A percentile compares a stretch with the other conserved stretches of the same genome.
phyloP scores from a whole-genome alignment of 2,329 filamentous ascomycete genomes.

The Verticillium tricorpus region DNA sequence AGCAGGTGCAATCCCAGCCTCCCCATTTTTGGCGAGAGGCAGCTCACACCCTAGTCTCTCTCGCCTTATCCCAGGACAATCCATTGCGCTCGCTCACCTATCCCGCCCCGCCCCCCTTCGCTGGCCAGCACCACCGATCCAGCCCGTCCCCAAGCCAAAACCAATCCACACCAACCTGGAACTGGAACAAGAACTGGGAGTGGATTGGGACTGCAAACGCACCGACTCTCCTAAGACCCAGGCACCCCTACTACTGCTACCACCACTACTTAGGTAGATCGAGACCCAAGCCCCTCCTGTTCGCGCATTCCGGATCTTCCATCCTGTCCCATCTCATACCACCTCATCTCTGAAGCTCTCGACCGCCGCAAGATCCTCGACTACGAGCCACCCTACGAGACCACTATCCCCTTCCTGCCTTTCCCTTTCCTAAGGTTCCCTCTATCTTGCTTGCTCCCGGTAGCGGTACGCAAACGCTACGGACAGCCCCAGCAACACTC shows the following conservation, averaged over 20 bases:
- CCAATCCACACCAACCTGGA: not conserved
- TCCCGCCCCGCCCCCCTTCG: not conserved
- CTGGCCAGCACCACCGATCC: too few species aligned
- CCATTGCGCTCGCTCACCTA: not conserved
- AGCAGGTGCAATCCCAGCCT: not conserved
- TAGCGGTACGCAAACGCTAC: not conserved
- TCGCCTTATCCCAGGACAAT: not conserved
- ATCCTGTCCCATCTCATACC: not conserved
- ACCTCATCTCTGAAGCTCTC: not conserved
- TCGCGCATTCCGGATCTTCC: not conserved
- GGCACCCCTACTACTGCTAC: not conserved
- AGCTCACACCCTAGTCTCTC: not conserved
- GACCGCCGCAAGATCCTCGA: not conserved
- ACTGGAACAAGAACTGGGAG: not conserved
- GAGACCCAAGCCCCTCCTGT: not conserved
- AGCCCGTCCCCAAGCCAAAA: not conserved
- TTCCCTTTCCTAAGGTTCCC: not conserved
- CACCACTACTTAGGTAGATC: not conserved
- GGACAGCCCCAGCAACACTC: not conserved
- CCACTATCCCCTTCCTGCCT: not conserved
- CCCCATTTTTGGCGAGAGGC: not conserved
- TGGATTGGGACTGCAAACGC: not conserved
- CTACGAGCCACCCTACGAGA: not conserved
- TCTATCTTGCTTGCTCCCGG: not conserved
- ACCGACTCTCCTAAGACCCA: not conserved